Evolutionary conservation across 2,329 filamentous ascomycete genomes (phyloP), one percentile per base, ranked within the genome.

Genomic region (Colletotrichum tabaci): DNA sequence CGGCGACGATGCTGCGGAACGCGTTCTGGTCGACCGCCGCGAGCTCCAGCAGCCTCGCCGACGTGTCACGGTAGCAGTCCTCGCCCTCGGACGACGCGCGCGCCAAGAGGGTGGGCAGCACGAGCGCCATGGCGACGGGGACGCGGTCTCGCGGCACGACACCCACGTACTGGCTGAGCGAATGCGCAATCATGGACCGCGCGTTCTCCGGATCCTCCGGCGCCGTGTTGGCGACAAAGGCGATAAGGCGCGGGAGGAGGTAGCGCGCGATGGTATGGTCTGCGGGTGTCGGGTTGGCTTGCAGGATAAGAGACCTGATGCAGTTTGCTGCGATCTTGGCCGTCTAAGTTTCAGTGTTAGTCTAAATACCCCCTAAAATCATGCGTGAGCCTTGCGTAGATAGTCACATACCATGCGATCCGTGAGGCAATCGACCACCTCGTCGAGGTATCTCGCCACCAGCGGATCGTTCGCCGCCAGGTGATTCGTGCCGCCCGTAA

Each of bases 261-360:
- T 92, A 91, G 61, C 93, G 89, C 2, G 92, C 89, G 62, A 98
- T 91, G 71, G 88, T 90, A 76, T 94, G 89, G 78, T 95, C 92
- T 23, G 93, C 91, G 0, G 87, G 75, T 71, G 91, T 88, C 74
- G 90, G 84, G 62, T 89, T 84, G 64, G 88, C 83, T 76, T 92
- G 85, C 4, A 98, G 84, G 40, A 98, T 87, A 9, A 98, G 88
- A 9, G 95, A 96, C 67, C 95, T 91, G 75, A 96, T 90, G 81
- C 96, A 99, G 78, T 94, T 95, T 73, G 94, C 93, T 1, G 96
- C 95, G 67, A 98, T 95, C 78, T 94, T 97, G 66, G 94, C 93
- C 2, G 94, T 96, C 90, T 92, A 65, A 42, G 61, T 21, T 16
- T 15, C 16, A 58, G 26, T 21, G 67, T 74, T 53, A 74, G 73